Evolutionary conservation across 129 eudicot species (phyloP).

Genomic region (Flaveria sonorensis): DNA sequence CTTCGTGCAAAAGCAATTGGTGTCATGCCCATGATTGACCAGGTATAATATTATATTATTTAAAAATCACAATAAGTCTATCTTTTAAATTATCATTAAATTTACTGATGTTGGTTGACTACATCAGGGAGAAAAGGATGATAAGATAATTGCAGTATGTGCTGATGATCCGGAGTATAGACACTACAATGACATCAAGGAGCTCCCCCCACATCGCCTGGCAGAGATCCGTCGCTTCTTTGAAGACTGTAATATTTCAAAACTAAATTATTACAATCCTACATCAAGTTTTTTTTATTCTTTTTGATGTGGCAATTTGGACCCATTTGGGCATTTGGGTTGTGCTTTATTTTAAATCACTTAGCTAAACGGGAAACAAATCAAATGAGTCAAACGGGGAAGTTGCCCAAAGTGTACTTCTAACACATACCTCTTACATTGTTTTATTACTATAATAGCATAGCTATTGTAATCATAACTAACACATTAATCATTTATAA

Average conservation of each 20-base stretch:
- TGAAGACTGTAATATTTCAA: conserved; percentile 89
- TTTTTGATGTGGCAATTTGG: conserved; percentile 3
- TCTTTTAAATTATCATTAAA: not conserved
- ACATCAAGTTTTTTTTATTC: not conserved
- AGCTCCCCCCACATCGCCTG: conserved; percentile 95
- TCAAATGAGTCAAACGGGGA: not conserved
- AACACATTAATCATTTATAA: not conserved
- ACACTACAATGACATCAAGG: conserved; percentile 79
- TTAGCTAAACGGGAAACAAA: not conserved
- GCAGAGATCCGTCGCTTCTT: conserved; percentile 99
- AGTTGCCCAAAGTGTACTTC: conserved; percentile 1
- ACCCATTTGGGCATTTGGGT: not conserved
- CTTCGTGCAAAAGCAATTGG: conserved; percentile 95
- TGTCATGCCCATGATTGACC: conserved; percentile 99
- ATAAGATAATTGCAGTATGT: conserved; percentile 99
- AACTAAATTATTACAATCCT: not conserved
- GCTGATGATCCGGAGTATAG: conserved; percentile 98
- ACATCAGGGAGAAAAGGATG: conserved; percentile 92
- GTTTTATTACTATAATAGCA: not conserved
- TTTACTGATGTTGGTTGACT: conserved; percentile 4
- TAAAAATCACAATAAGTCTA: not conserved
- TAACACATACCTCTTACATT: not conserved
- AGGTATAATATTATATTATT: conserved; percentile 40
- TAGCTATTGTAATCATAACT: not conserved
- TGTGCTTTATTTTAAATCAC: not conserved